phyloP scores from a whole-genome alignment of 108 stramenopile genomes.

The Skeletonema marinoi region DNA sequence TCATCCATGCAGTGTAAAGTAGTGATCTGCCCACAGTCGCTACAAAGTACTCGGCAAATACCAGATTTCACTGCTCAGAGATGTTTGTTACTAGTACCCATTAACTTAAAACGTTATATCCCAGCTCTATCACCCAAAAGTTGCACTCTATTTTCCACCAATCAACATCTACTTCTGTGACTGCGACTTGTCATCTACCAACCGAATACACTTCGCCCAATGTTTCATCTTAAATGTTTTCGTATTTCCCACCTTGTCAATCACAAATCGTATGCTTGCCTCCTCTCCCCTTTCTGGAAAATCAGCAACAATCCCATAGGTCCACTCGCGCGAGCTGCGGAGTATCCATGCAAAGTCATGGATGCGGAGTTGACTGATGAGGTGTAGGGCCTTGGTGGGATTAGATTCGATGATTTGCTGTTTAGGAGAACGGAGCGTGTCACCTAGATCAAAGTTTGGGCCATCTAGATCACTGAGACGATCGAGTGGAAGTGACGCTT shows the following conservation, averaged over 20 bases:
- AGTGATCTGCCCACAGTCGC: too few species aligned
- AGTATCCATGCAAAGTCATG: constrained; percentile 20
- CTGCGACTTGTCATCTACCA: constrained; percentile 1
- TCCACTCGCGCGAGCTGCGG: not conserved
- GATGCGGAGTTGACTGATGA: not conserved
- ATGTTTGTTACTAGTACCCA: too few species aligned
- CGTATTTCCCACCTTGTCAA: constrained; percentile 2
- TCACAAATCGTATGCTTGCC: constrained; percentile 9
- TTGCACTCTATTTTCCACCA: too few species aligned
- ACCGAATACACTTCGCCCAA: constrained; percentile 20
- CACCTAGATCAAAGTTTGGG: not conserved
- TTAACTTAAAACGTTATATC: too few species aligned
- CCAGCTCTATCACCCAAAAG: too few species aligned
- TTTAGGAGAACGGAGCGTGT: not conserved
- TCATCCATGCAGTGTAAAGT: too few species aligned
- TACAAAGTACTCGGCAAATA: too few species aligned
- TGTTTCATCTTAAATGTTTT: constrained; percentile 11
- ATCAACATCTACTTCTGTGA: too few species aligned
- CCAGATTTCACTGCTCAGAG: too few species aligned
- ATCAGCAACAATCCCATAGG: constrained; percentile 6
- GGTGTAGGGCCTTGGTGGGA: not conserved
- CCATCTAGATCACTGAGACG: not conserved
- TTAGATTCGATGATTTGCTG: not conserved
- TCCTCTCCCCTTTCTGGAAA: constrained; percentile 3
- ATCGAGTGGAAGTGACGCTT: not conserved